Percentiles rank a stretch among this genome's conserved stretches.
phyloP scores from a whole-genome alignment of 352 stramenopile genomes.

The Pythium dissimile region DNA sequence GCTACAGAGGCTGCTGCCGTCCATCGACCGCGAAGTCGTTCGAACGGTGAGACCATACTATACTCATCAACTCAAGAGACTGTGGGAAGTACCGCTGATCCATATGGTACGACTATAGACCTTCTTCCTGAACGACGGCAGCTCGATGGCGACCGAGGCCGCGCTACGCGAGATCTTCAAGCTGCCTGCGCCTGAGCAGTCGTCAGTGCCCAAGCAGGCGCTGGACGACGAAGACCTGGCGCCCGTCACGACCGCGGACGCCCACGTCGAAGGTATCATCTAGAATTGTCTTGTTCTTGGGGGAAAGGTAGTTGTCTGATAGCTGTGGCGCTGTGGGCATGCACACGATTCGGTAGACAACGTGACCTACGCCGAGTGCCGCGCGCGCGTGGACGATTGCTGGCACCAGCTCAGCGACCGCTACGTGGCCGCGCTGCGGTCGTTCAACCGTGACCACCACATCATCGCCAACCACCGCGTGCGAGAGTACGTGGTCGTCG shows the following conservation, averaged over 20 bases:
- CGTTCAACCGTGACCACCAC: constrained; percentile 52
- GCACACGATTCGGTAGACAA: constrained; percentile 14
- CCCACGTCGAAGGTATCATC: constrained; percentile 16
- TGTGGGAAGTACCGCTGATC: not conserved
- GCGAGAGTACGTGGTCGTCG: constrained; percentile 41
- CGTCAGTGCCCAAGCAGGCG: not conserved
- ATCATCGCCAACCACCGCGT: constrained; percentile 51
- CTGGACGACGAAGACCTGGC: constrained; percentile 27
- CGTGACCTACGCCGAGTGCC: constrained; percentile 49
- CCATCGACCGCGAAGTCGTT: constrained; percentile 48
- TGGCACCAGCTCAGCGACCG: constrained; percentile 51
- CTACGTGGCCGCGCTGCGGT: constrained; percentile 53
- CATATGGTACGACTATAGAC: constrained; percentile 31
- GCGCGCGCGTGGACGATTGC: constrained; percentile 47
- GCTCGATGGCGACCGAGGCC: constrained; percentile 60
- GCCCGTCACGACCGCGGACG: constrained; percentile 5
- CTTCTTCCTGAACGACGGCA: constrained; percentile 64
- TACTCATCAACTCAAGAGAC: not conserved
- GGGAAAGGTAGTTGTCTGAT: no score
- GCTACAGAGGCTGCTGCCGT: constrained; percentile 51
- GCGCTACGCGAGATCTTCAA: constrained; percentile 62
- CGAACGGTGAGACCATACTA: constrained; percentile 49
- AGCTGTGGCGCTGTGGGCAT: not conserved
- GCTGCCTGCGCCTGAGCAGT: constrained; percentile 30
- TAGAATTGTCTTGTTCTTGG: not conserved